These are phyloP conservation scores for Metschnikowia sp. DNA, from an alignment of 805 yeast genomes.

Conservation along the genomic window DNA sequence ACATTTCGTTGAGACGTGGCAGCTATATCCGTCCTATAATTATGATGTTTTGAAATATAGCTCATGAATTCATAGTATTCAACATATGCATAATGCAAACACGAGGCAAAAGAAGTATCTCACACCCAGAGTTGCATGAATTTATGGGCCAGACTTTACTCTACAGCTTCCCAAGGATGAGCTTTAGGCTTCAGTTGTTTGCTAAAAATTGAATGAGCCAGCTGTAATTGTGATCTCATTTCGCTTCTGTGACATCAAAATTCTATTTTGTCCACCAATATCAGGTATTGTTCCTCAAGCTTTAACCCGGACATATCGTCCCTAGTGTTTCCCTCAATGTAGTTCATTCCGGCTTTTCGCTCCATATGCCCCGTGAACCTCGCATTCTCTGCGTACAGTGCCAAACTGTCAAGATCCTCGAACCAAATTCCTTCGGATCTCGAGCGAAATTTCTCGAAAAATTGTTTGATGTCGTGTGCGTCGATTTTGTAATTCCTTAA, in stretches of 20 bases:
- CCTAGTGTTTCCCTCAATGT: constrained; percentile 3
- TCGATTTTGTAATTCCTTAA: constrained; percentile 17
- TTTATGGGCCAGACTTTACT: too few species aligned
- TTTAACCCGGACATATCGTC: constrained; percentile 6
- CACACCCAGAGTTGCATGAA: too few species aligned
- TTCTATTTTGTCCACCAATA: constrained; percentile 15
- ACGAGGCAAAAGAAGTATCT: too few species aligned
- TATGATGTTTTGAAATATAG: too few species aligned
- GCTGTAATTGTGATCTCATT: too few species aligned
- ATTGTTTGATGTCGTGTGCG: constrained; percentile 14
- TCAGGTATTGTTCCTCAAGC: constrained; percentile 20
- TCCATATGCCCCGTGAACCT: constrained; percentile 15
- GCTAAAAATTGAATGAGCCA: too few species aligned
- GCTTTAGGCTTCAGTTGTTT: too few species aligned
- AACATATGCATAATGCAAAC: too few species aligned
- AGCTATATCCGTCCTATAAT: too few species aligned
- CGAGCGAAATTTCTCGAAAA: constrained; percentile 6
- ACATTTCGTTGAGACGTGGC: too few species aligned
- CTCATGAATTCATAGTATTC: too few species aligned
- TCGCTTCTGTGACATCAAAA: neutral
- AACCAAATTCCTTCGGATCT: constrained; percentile 5
- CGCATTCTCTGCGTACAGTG: constrained; percentile 4
- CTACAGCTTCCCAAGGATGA: too few species aligned
- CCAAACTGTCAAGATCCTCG: constrained; percentile 4
- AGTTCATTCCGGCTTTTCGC: constrained; percentile 14